A percentile compares a stretch with the other conserved stretches of the same genome.
These are phyloP conservation scores for Aspergillus costaricaensis DNA, from an alignment of 2,329 filamentous ascomycete genomes.

Conservation along the genomic window DNA sequence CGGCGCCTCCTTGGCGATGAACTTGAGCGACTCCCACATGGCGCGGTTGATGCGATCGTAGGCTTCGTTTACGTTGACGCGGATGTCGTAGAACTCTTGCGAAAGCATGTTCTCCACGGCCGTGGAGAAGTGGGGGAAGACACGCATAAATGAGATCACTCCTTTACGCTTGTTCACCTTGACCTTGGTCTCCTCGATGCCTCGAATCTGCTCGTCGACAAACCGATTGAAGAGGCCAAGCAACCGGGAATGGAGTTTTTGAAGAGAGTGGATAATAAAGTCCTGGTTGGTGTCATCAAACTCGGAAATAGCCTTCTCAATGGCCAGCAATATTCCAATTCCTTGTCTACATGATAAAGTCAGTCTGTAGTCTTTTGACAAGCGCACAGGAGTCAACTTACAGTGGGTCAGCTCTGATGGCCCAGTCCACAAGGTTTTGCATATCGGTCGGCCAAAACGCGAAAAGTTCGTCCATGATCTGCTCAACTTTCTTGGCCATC, in stretches of 20 bases:
- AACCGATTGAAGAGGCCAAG: slow-evolving; percentile 81
- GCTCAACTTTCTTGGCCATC: slow-evolving; percentile 79
- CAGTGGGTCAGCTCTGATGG: slow-evolving; percentile 75
- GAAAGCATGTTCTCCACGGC: slow-evolving; percentile 80
- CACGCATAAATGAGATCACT: slow-evolving; percentile 90
- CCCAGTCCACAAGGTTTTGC: slow-evolving; percentile 80
- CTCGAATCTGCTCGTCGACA: slow-evolving; percentile 89
- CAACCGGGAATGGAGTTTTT: slow-evolving; percentile 75
- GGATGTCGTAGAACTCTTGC: slow-evolving; percentile 65
- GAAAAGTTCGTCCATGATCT: slow-evolving; percentile 87
- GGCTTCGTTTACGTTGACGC: slow-evolving; percentile 78
- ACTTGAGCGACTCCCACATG: slow-evolving; percentile 96
- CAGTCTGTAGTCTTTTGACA: slow-evolving; percentile 16
- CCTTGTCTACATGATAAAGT: slow-evolving; percentile 65
- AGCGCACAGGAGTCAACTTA: slow-evolving; percentile 51
- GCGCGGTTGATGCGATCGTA: slow-evolving; percentile 87
- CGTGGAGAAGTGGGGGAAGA: slow-evolving; percentile 83
- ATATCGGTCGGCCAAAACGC: slow-evolving; percentile 77
- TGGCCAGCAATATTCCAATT: slow-evolving; percentile 76
- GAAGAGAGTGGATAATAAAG: slow-evolving; percentile 76
- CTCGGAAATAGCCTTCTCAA: slow-evolving; percentile 77
- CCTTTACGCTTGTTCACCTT: slow-evolving; percentile 99
- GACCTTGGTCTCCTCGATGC: slow-evolving; percentile 97
- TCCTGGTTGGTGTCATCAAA: slow-evolving; percentile 92
- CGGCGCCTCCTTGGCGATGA: slow-evolving; percentile 77